Percentiles rank a stretch among this genome's conserved stretches.
Conservation (phyloP, 371 early-diverging fungal species). For the Apophysomyces elegans region DNA sequence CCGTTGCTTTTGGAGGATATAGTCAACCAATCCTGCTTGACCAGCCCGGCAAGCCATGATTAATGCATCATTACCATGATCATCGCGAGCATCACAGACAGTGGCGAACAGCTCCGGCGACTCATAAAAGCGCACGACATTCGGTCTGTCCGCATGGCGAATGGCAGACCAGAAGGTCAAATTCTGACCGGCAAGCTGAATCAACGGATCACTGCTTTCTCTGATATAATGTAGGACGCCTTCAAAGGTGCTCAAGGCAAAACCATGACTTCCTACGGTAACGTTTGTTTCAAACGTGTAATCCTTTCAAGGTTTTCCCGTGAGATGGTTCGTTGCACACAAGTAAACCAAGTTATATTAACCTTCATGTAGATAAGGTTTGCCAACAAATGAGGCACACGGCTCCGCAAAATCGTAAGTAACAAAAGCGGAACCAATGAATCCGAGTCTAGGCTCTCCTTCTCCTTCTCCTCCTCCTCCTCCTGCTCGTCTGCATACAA, state of each 20-base stretch:
- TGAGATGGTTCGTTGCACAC: background rate
- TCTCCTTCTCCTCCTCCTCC: constrained; percentile 7
- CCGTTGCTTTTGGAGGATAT: constrained; percentile 26
- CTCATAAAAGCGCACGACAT: background rate
- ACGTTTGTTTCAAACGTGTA: constrained; percentile 53
- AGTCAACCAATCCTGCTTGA: constrained; percentile 34
- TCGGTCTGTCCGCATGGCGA: background rate
- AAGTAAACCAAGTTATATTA: background rate
- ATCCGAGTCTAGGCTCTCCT: constrained; percentile 38
- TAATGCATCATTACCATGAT: constrained; percentile 49
- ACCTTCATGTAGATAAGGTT: constrained; percentile 61
- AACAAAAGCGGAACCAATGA: constrained; percentile 55
- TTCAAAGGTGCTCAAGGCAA: constrained; percentile 60
- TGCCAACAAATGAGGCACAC: constrained; percentile 55
- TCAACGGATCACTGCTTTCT: constrained; percentile 36
- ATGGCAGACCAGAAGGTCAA: constrained; percentile 40
- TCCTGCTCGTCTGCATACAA: background rate
- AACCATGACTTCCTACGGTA: constrained; percentile 52
- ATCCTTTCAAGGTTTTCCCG: constrained; percentile 29
- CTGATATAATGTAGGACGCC: constrained; percentile 55
- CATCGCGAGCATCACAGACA: constrained; percentile 20
- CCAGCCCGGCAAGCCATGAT: constrained; percentile 46
- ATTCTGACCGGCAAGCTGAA: constrained; percentile 39
- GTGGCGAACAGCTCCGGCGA: background rate
- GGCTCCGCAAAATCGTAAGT: constrained; percentile 54